Base-by-base conservation (phyloP, 495 filamentous ascomycete genomes). In the Sabuloglossum arenarium region DNA sequence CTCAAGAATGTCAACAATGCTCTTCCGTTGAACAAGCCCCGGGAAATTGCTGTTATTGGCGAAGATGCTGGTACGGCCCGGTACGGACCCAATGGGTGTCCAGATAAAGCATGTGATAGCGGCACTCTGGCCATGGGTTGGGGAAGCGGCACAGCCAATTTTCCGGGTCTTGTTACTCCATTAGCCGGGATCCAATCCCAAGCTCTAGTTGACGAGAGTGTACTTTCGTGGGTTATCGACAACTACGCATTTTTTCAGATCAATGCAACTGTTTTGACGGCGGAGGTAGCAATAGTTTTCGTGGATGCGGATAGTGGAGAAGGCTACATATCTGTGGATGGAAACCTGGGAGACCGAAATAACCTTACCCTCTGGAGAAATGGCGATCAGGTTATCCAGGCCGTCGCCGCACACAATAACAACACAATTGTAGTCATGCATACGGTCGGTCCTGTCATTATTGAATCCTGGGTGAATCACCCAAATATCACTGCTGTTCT, bases 381-480 rank as follows among this genome's bases (percentile, higher is more conserved):
- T 56, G 88, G 84, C 14, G 89, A 96, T 47, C 71, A 73, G 0
- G 71, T 97, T 37, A 80, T 98, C 66, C 73, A 79, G 62, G 81
- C 80, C 50, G 86, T 94, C 25, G 77, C 87, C 4, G 73, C 77
- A 21, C 64, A 77, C 59, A 91, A 85, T 71, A 81, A 85, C 69
- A 94, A 95, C 75, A 95, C 89, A 21, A 80, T 98, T 55, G 85
- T 98, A 14, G 78, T 97, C 54, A 83, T 98, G 59, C 90, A 97
- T 68, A 83, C 85, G 3, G 76, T 82, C 8, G 87, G 86, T 2
- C 77, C 90, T 16, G 86, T 96, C 21, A 70, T 94, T 0, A 62
- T 95, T 24, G 76, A 80, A 27, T 75, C 84, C 27, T 94, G 80
- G 72, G 82, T 86, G 58, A 70, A 88, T 59, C 80, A 84, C 67